Evolutionary conservation across 2,329 filamentous ascomycete species (phyloP).

Genomic region (Pseudogymnoascus sp.): DNA sequence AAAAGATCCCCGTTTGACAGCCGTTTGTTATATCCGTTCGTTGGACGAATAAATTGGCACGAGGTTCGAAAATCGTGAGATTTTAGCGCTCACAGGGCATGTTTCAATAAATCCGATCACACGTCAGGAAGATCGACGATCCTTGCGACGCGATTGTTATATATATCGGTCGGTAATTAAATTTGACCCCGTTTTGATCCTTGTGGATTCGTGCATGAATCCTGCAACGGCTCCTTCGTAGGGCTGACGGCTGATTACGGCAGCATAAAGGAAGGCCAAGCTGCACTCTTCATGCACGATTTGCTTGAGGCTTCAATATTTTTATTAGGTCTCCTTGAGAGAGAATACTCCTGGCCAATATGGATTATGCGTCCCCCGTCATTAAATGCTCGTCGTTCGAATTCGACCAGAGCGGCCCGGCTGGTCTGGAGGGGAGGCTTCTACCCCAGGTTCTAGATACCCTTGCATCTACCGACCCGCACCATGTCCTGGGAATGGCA

Average conservation of each 20-base stretch:
- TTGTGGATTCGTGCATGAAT: neutral
- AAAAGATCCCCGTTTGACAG: too few species aligned
- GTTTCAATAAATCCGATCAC: too few species aligned
- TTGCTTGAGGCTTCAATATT: neutral
- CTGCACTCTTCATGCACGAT: neutral
- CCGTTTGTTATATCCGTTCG: too few species aligned
- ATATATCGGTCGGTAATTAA: neutral
- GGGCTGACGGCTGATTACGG: neutral
- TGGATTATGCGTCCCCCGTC: neutral
- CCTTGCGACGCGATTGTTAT: neutral
- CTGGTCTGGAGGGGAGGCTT: neutral
- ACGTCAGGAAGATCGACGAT: neutral
- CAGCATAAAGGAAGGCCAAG: neutral
- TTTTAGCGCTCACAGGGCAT: too few species aligned
- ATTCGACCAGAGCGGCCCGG: neutral
- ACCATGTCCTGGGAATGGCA: neutral
- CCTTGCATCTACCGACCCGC: neutral
- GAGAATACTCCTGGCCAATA: neutral
- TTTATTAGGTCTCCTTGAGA: neutral
- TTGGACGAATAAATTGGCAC: too few species aligned
- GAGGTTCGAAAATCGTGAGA: too few species aligned
- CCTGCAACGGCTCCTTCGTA: neutral
- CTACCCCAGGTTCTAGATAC: neutral
- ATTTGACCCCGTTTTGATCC: neutral
- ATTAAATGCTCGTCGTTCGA: neutral